Base-by-base conservation (phyloP, 2,329 filamentous ascomycete genomes). In the Trichoderma brevicompactum region DNA sequence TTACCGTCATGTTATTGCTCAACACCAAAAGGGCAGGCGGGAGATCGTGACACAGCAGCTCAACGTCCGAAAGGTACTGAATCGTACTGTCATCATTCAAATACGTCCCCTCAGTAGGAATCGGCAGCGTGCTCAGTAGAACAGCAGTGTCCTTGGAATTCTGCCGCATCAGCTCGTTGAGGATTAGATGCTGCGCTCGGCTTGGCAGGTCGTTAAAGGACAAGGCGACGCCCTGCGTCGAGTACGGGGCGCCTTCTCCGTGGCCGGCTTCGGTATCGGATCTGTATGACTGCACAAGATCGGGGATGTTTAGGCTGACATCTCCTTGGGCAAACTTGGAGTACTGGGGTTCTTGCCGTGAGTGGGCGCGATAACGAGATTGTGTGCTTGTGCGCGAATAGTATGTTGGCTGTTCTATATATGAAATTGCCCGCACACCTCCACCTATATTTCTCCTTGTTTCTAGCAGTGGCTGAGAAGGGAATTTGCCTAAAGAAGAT, bases 1-100 rank as follows among this genome's bases (percentile, higher is more conserved):
- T 96, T 53, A 96, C 92, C 15, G 92, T 96, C 90, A 96, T 93
- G 72, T 89, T 92, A 77, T 96, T 96, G 76, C 90, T 93, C 77
- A 96, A 85, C 44, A 96, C 90, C 75, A 96, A 79, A 71, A 96
- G 75, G 52, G 88, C 87, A 1, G 92, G 92, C 34, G 92, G 92
- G 67, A 94, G 79, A 10, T 86, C 89, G 71, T 89, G 86, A 75
- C 90, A 94, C 65, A 96, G 78, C 2, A 95, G 85, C 75, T 95
- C 91, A 66, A 94, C 81, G 76, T 93, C 90, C 56, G 86, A 89
- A 54, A 96, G 80, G 75, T 95, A 96, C 68, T 85, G 85, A 65
- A 92, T 79, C 70, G 90, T 92, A 17, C 90, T 87, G 46, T 81
- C 80, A 74, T 92, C 90, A 68, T 88, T 90, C 65, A 84, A 79